Percentiles rank a stretch among this genome's conserved stretches.
These are phyloP conservation scores for Magnusiomyces magnusii DNA, from an alignment of 1,139 yeast species.

Conservation along the genomic window DNA sequence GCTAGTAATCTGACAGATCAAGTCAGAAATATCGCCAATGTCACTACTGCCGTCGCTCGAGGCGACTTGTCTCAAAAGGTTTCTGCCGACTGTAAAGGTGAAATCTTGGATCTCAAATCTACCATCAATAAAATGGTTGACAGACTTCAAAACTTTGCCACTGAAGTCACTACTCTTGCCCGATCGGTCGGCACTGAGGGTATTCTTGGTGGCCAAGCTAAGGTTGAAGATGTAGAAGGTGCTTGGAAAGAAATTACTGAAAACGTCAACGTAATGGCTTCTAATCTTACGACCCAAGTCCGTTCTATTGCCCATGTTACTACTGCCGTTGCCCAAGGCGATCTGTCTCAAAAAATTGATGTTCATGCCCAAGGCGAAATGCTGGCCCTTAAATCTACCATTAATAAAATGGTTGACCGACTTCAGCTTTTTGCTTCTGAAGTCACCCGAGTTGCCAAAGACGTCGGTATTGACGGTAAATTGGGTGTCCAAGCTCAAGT, in stretches of 20 bases:
- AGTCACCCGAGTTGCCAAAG: slow-evolving; percentile 84
- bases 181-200: slow-evolving; percentile 89
- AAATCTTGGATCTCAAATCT: slow-evolving; percentile 68
- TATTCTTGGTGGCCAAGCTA: slow-evolving; percentile 84
- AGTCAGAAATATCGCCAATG: slow-evolving; percentile 84
- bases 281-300: slow-evolving; percentile 80
- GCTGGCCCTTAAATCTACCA: slow-evolving; percentile 68
- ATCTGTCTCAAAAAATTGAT: slow-evolving; percentile 76
- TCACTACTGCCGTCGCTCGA: slow-evolving; percentile 87
- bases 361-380: slow-evolving; percentile 85
- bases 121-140: slow-evolving; percentile 86
- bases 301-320: slow-evolving; percentile 87
- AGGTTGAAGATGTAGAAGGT: slow-evolving; percentile 87
- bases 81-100: slow-evolving; percentile 86
- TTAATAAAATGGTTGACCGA: slow-evolving; percentile 88
- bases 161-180: slow-evolving; percentile 79
- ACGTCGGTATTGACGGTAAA: slow-evolving; percentile 90
- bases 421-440: slow-evolving; percentile 81
- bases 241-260: slow-evolving; percentile 92
- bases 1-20: slow-evolving; percentile 80
- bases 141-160: slow-evolving; percentile 79
- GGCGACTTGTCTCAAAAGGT: slow-evolving; percentile 83
- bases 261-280: slow-evolving; percentile 85
- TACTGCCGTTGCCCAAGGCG: slow-evolving; percentile 90
- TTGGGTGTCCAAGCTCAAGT: slow-evolving; percentile 90